Base-by-base conservation (phyloP, 176 grass and related monocot species). In the Canna indica region DNA sequence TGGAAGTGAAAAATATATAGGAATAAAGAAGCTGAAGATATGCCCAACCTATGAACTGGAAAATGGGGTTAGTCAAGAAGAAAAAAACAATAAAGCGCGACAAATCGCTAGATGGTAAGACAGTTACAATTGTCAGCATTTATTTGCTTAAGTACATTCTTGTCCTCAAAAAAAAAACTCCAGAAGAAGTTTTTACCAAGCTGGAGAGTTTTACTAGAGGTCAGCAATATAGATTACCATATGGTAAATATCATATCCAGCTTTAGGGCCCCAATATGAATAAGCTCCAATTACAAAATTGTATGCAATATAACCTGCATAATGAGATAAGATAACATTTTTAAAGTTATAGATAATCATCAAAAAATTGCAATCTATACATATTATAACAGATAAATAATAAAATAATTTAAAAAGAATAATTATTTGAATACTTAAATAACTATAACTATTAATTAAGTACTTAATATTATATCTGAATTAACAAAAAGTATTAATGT, bases 211-310 rank as follows among this genome's bases (percentile, higher is more conserved):
- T 22, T 63, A 63, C 15, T 33, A 63, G 13, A 34, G 30, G 1
- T 63, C 5, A 1, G 30, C 26, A 63, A 14, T 33, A 32, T 39
- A 64, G 75, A 32, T 77, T 93, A 99, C 94, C 94, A 99, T 93
- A 46, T 93, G 68, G 64, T 99, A 99, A 76, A 99, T 99, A 67
- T 79, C 79, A 77, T 88, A 77, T 48, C 94, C 94, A 63, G 94
- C 94, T 70, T 99, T 99, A 20, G 94, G 89, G 34, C 94, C 94
- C 94, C 94, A 99, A 67, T 99, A 99, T 13, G 94, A 99, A 90
- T 99, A 99, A 60, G 94, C 86, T 77, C 94, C 94, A 78, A 99
- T 93, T 24, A 99, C 94, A 79, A 88, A 88, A 80, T 99, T 99
- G 80, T 99, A 99, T 27, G 84, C 42, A 53, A 99, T 93, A 54